phyloP scores from a whole-genome alignment of 2,329 filamentous ascomycete species.

The Elsinoe perseae region DNA sequence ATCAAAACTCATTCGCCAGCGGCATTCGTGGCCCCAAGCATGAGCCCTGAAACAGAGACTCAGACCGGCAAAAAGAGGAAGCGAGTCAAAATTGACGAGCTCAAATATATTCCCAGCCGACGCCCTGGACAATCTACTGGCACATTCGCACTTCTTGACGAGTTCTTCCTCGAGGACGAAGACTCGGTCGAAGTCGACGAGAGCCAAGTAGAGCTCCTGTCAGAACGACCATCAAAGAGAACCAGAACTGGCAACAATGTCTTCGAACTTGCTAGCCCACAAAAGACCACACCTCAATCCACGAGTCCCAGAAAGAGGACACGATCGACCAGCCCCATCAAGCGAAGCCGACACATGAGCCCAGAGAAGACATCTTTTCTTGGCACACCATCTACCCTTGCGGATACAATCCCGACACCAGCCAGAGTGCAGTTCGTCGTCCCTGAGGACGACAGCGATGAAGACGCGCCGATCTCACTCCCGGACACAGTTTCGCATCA shows the following conservation, averaged over 20 bases:
- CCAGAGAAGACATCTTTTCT: constrained; percentile 5
- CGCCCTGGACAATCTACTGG: constrained; percentile 17
- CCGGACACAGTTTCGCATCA: not conserved
- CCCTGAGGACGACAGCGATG: not conserved
- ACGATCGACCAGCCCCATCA: constrained; percentile 1
- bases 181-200: constrained; percentile 17
- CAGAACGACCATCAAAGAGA: constrained; percentile 16
- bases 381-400: constrained; percentile 2
- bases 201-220: constrained; percentile 10
- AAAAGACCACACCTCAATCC: constrained; percentile 1
- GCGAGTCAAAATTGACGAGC: constrained; percentile 18
- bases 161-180: constrained; percentile 19
- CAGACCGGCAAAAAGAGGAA: constrained; percentile 17
- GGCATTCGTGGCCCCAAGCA: not conserved
- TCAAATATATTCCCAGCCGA: constrained; percentile 19
- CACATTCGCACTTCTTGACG: constrained; percentile 18
- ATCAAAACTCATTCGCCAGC: not conserved
- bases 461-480: not conserved
- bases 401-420: not conserved
- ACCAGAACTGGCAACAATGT: constrained; percentile 19
- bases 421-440: not conserved
- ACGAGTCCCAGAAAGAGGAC: constrained; percentile 12
- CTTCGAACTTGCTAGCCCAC: constrained; percentile 17
- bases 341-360: constrained; percentile 1
- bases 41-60: not conserved